These are phyloP conservation scores for Vitis labrusca DNA, from an alignment of 164 flowering plant species.

Conservation along the genomic window DNA sequence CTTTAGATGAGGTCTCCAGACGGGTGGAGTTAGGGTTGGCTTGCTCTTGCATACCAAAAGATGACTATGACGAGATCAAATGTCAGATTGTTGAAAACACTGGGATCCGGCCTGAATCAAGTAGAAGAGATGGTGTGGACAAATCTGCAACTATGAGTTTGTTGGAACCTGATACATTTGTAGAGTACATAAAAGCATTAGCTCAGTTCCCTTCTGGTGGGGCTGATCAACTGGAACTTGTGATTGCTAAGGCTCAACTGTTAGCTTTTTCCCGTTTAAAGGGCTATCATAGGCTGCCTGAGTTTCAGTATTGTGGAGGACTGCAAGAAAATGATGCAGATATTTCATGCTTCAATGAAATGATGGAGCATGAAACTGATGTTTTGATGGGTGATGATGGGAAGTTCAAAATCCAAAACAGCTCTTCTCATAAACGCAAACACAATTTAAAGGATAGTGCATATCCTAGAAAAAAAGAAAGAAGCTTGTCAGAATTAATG, in stretches of 20 bases:
- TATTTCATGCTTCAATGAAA: constrained; percentile 6
- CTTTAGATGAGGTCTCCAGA: constrained; percentile 59
- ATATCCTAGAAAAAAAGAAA: constrained; percentile 39
- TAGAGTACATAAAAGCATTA: constrained; percentile 38
- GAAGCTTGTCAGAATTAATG: constrained; percentile 43
- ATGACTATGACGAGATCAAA: constrained; percentile 29
- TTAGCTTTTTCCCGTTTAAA: constrained; percentile 43
- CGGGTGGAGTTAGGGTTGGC: constrained; percentile 52
- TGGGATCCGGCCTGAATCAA: constrained; percentile 49
- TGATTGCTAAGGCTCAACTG: constrained; percentile 52
- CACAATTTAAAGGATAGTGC: constrained; percentile 36
- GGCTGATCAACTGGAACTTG: constrained; percentile 41
- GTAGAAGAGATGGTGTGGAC: constrained; percentile 37
- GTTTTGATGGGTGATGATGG: constrained; percentile 8
- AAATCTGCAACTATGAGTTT: constrained; percentile 20
- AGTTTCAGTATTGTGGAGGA: constrained; percentile 31
- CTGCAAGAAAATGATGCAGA: constrained; percentile 32
- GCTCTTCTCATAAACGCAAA: constrained; percentile 33
- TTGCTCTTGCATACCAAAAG: constrained; percentile 53
- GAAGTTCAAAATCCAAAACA: constrained; percentile 2
- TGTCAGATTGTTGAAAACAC: constrained; percentile 48
- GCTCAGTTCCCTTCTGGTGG: constrained; percentile 37
- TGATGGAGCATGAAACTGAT: constrained; percentile 1
- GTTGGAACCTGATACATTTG: constrained; percentile 45
- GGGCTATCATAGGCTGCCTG: constrained; percentile 39